Conservation (phyloP, 495 filamentous ascomycete genomes). For the Penicillium cinerascens region DNA sequence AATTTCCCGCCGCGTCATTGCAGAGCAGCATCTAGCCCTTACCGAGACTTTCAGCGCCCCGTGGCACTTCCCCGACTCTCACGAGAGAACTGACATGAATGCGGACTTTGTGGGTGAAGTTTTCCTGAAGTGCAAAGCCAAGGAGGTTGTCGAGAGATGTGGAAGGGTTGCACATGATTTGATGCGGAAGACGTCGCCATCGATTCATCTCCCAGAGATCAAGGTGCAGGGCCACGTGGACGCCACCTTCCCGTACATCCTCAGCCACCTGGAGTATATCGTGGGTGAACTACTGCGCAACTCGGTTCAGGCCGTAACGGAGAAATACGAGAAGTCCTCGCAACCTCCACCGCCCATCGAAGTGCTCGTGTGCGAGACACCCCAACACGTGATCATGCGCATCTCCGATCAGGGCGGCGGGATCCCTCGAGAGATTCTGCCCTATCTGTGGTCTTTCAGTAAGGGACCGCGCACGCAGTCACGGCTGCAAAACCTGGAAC, state of each 20-base stretch:
- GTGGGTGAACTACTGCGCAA: conserved; percentile 94
- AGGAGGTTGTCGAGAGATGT: conserved; percentile 82
- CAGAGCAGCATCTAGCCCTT: conserved; percentile 94
- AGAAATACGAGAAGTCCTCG: conserved; percentile 50
- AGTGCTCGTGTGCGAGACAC: conserved; percentile 89
- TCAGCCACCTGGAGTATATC: conserved; percentile 95
- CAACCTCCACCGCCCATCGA: conserved; percentile 73
- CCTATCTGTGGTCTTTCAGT: conserved; percentile 92
- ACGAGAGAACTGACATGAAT: conserved; percentile 58
- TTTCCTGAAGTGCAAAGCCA: conserved; percentile 89
- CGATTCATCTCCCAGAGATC: conserved; percentile 72
- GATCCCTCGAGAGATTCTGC: conserved; percentile 77
- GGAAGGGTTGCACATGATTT: conserved; percentile 68
- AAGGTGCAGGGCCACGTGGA: conserved; percentile 80
- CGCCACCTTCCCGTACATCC: conserved; percentile 93
- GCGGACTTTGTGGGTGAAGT: conserved; percentile 92
- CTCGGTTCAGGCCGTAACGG: conserved; percentile 86
- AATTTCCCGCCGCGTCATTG: conserved; percentile 93
- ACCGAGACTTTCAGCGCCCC: conserved; percentile 92
- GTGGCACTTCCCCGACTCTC: conserved; percentile 84
- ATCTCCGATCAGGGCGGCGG: conserved; percentile 95
- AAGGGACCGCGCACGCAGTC: conserved; percentile 76
- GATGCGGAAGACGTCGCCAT: conserved; percentile 65
- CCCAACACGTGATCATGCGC: conserved; percentile 93
- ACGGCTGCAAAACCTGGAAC: conserved; percentile 74